Evolutionary conservation across 129 eudicot species (phyloP), one percentile per base, ranked within the genome.

Genomic region (Helianthus tuberosus): DNA sequence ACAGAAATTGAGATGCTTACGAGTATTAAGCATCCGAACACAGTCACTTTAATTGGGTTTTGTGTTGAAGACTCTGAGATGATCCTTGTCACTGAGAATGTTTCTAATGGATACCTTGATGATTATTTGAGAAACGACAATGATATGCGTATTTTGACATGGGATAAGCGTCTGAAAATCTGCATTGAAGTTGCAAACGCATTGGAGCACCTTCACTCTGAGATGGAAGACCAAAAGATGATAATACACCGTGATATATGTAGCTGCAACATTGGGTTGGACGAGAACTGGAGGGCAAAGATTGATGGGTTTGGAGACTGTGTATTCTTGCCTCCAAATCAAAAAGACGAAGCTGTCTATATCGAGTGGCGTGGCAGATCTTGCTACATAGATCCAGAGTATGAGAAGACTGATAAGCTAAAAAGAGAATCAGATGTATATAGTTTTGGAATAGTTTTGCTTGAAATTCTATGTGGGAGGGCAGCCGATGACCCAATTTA

Each of bases 201-300:
- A 39, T 15, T 64, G 27, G 2, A 15, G 8, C n/a, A 64, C 50
- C 49, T 64, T 59, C 64, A 59, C 64, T 27, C 4, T 59, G 41
- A 20, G 23, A 20, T 20, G 23, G 23, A 20, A 20, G 23, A 20
- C 23, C 23, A 20, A 20, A 20, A 20, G 23, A 20, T 20, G 0
- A 20, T 20, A 20, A 20, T 20, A 20, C 0, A 20, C 23, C 23
- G 23, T 20, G 0, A 20, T 20, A 20, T 20, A 20, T 0, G 23
- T 20, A 20, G 23, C 23, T 20, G 0, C 23, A 20, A 11, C 15
- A 59, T 38, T 38, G 43, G 43, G 43, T 38, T 38, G 6, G 60
- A 29, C 1, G 48, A 68, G 60, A 29, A 68, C 5, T 5, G 39
- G 59, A 2, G 43, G 23, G 73, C 73, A 48, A 68, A 68, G 59